A percentile compares a stretch with the other conserved stretches of the same genome.
Evolutionary conservation across 805 yeast genomes (phyloP).

Genomic region (Zygotorulaspora sp.): DNA sequence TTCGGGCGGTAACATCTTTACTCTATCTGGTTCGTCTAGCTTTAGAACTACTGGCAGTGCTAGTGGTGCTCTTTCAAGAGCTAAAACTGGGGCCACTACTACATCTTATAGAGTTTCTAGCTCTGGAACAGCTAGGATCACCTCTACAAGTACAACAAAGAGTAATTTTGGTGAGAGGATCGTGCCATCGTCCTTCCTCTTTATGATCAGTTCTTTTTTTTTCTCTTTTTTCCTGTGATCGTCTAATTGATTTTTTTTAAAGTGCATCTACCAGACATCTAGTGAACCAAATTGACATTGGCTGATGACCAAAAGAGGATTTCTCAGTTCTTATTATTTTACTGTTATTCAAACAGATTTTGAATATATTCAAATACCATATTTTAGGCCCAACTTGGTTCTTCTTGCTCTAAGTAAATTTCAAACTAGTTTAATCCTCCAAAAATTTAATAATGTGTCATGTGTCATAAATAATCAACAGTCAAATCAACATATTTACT

Average conservation of each 20-base stretch:
- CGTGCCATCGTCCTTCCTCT: constrained; percentile 7
- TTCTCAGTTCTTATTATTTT: no score
- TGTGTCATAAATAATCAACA: no score
- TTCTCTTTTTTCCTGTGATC: constrained; percentile 7
- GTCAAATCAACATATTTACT: no score
- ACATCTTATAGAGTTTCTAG: constrained; percentile 1
- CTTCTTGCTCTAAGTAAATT: no score
- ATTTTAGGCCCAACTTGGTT: no score
- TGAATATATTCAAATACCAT: no score
- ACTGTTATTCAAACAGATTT: no score
- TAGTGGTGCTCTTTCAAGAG: constrained; percentile 2
- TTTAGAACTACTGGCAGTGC: constrained; percentile 1
- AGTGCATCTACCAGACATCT: no score
- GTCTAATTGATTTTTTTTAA: background rate
- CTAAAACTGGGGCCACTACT: constrained; percentile 1
- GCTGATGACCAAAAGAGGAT: no score
- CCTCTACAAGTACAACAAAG: background rate
- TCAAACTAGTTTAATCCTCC: no score
- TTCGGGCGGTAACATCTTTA: constrained; percentile 31
- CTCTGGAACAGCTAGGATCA: background rate
- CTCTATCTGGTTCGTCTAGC: constrained; percentile 10
- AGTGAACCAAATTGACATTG: no score
- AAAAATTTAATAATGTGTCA: no score
- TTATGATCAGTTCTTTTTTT: constrained; percentile 5
- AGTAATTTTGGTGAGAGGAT: constrained; percentile 5